Base-by-base conservation (phyloP, 2,329 filamentous ascomycete species). In the Diaporthe ampelina region DNA sequence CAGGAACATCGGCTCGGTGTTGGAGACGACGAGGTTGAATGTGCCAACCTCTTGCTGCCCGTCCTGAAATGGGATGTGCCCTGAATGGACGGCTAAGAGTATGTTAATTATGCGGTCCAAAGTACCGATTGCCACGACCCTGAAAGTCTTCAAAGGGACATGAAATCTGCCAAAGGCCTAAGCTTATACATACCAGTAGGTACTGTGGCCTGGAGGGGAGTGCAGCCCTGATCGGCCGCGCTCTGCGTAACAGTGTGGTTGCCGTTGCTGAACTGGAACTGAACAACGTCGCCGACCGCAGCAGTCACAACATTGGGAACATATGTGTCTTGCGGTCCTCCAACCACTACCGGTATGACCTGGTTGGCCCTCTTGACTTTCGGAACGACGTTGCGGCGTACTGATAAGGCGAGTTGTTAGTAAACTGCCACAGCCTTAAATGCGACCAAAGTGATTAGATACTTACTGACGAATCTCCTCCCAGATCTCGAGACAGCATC, bases 11-110 rank as follows among this genome's bases (percentile, higher is more conserved):
- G 87, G 82, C 1, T 85, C 82, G 0, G 84, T 82, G 74, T 81
- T 83, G 29, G 83, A 83, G n/a, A 90, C 79, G 19, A 83, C 81
- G 78, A 90, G 83, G 73, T 83, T 86, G 78, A 88, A 90, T 1
- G 84, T 85, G 0, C 85, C 84, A 7, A 86, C 84, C 0, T 82
- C 19, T 37, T 70, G 4, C 78, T 79, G 67, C 83, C 82, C 83
- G 8, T 78, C 81, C 10, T 78, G 3, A 45, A 81, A 86, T 0
- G 84, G 83, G 15, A 86, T 84, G 56, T 85, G 83, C 0, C 85
- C 85, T 48, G 82, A 84, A 72, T 86, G 84, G 0, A 86, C 77
- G 0, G 82, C 84, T 68, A 54, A 6, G 9, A 21, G 11, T 26
- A 7, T 40, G 48, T 68, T n/a, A 68, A 29, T 68, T 37, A 11